phyloP scores from a whole-genome alignment of 179 eudicot species.

The Corrigiola litoralis region DNA sequence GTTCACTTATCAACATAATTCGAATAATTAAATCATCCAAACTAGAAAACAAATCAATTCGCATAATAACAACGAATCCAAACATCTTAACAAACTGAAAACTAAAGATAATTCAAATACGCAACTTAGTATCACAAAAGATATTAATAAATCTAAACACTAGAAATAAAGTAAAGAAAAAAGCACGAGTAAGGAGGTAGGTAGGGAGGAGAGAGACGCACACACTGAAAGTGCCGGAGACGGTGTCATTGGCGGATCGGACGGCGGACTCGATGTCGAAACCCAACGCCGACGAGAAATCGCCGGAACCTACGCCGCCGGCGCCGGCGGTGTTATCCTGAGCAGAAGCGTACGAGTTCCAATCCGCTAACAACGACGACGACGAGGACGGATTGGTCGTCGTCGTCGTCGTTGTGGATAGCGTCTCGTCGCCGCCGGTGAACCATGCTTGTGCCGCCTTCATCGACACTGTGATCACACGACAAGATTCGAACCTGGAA shows the following conservation, averaged over 20 bases:
- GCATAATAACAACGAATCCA: no score
- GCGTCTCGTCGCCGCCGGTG: constrained; percentile 23
- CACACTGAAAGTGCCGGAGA: constrained; percentile 74
- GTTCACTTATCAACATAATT: no score
- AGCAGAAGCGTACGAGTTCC: constrained; percentile 66
- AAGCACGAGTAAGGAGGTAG: background rate
- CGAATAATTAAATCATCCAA: no score
- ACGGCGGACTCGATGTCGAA: constrained; percentile 85
- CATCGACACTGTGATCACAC: constrained; percentile 11
- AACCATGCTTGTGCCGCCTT: constrained; percentile 39
- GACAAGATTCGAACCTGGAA: no score
- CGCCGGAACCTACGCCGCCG: constrained; percentile 26
- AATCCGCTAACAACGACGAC: constrained; percentile 52
- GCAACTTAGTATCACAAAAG: no score
- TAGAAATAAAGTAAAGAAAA: background rate
- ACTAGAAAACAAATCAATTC: no score
- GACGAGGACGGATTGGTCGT: background rate
- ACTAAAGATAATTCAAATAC: no score
- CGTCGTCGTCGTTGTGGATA: no score
- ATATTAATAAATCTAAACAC: background rate
- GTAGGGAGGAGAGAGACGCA: constrained; percentile 19
- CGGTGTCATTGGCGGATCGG: constrained; percentile 68
- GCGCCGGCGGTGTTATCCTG: constrained; percentile 22
- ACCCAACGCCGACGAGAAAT: constrained; percentile 32
- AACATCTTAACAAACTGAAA: no score